Evolutionary conservation across 2,329 filamentous ascomycete genomes (phyloP).

Genomic region (Passalora sequoiae): DNA sequence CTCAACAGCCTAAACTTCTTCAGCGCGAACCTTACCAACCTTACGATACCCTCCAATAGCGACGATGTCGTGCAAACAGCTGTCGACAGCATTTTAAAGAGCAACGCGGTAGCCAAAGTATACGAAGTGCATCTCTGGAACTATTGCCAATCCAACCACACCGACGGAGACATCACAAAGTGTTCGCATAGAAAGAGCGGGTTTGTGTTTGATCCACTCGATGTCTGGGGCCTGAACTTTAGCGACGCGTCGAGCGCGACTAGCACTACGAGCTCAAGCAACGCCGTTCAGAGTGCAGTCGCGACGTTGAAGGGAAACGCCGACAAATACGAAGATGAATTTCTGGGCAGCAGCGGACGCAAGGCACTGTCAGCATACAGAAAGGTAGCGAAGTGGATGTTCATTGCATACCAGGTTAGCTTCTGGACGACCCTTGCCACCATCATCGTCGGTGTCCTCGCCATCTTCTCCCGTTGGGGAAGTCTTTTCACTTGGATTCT

Average conservation of each 20-base stretch:
- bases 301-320: slow-evolving; percentile 51
- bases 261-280: slow-evolving; percentile 17
- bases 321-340: slow-evolving; percentile 27
- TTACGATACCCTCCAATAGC: slow-evolving; percentile 29
- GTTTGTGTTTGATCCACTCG: slow-evolving; percentile 71
- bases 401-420: slow-evolving; percentile 72
- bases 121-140: slow-evolving; percentile 84
- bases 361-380: slow-evolving; percentile 68
- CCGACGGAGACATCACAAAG: slow-evolving; percentile 44
- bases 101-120: slow-evolving; percentile 58
- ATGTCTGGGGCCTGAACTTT: slow-evolving; percentile 58
- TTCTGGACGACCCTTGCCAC: slow-evolving; percentile 65
- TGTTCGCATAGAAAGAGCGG: slow-evolving; percentile 69
- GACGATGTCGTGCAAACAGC: slow-evolving; percentile 33
- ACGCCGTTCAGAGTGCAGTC: slow-evolving; percentile 31
- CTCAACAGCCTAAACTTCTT: slow-evolving; percentile 52
- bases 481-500: slow-evolving; percentile 78
- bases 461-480: slow-evolving; percentile 75
- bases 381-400: slow-evolving; percentile 63
- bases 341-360: slow-evolving; percentile 62
- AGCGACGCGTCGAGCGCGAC: slow-evolving; percentile 38
- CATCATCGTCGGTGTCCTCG: slow-evolving; percentile 72
- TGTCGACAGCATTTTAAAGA: slow-evolving; percentile 35
- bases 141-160: slow-evolving; percentile 64
- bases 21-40: slow-evolving; percentile 37